Evolutionary conservation across 441 rosid species (phyloP).

Genomic region (Gossypium trilobum): DNA sequence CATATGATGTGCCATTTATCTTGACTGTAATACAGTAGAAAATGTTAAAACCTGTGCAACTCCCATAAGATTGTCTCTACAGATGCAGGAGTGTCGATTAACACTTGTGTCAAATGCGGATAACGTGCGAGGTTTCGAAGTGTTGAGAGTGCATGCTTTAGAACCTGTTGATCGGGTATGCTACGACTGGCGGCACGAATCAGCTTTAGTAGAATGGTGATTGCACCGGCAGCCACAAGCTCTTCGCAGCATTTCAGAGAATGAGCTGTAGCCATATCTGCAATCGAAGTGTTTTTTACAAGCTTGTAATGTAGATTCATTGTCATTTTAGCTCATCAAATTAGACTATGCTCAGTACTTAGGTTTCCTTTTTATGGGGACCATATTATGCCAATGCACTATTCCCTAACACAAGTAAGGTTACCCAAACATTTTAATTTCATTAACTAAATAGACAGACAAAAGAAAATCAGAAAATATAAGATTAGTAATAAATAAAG

Average conservation of each 20-base stretch:
- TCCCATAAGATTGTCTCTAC: constrained; percentile 56
- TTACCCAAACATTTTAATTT: background rate
- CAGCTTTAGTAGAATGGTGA: constrained; percentile 46
- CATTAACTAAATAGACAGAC: background rate
- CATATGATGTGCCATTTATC: background rate
- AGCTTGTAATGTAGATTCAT: background rate
- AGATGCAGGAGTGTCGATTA: constrained; percentile 45
- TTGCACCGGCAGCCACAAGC: constrained; percentile 82
- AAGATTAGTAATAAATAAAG: background rate
- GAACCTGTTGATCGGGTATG: constrained; percentile 80
- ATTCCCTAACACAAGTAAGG: background rate
- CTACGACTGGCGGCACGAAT: constrained; percentile 71
- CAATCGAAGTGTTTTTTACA: background rate
- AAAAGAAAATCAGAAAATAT: background rate
- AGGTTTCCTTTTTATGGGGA: background rate
- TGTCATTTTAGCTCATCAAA: background rate
- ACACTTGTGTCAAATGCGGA: constrained; percentile 52
- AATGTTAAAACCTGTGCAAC: constrained; percentile 47
- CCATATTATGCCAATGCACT: background rate
- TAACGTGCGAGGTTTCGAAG: constrained; percentile 65
- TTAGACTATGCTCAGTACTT: background rate
- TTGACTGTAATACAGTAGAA: background rate
- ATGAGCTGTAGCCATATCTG: constrained; percentile 67
- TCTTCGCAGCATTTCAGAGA: constrained; percentile 81
- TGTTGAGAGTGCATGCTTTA: constrained; percentile 71